Evolutionary conservation across 1,284 basidiomycete genomes (phyloP).

Genomic region (Mycosarcoma mackinlayi): DNA sequence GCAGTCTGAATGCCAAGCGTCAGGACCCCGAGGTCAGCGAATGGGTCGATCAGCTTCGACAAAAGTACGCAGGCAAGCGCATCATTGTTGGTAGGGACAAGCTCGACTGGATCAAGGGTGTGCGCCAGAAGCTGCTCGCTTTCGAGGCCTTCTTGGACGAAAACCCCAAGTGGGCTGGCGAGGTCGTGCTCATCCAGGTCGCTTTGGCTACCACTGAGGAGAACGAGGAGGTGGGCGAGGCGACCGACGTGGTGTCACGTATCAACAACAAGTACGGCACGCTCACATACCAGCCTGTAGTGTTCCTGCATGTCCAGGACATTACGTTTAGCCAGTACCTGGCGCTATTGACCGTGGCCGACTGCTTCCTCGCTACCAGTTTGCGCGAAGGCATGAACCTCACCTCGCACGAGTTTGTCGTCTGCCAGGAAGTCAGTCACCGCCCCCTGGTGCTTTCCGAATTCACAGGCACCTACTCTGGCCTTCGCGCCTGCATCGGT

Average conservation of each 20-base stretch:
- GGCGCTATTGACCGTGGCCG: constrained; percentile 82
- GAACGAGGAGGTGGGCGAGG: constrained; percentile 79
- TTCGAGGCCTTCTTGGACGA: constrained; percentile 86
- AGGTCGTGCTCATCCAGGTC: constrained; percentile 85
- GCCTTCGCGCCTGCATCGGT: constrained; percentile 84
- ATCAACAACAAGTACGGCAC: constrained; percentile 85
- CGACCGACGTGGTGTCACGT: constrained; percentile 80
- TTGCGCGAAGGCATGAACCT: constrained; percentile 88
- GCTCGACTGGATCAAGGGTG: constrained; percentile 85
- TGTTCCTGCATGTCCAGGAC: constrained; percentile 87
- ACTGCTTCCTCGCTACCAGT: constrained; percentile 86
- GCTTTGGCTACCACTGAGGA: constrained; percentile 83
- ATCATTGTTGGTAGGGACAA: constrained; percentile 88
- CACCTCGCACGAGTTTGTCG: constrained; percentile 83
- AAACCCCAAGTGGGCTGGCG: constrained; percentile 80
- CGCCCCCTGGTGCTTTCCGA: constrained; percentile 78
- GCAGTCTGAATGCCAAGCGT: constrained; percentile 76
- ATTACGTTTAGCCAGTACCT: constrained; percentile 87
- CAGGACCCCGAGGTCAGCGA: constrained; percentile 82
- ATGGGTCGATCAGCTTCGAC: constrained; percentile 80
- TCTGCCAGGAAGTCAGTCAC: constrained; percentile 72
- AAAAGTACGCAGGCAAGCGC: constrained; percentile 84
- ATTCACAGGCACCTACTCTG: constrained; percentile 87
- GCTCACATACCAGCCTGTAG: constrained; percentile 85
- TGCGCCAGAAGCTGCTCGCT: constrained; percentile 82